These are phyloP conservation scores for Penicillium aurantiogriseum DNA, from an alignment of 2,329 filamentous ascomycete species.

Conservation along the genomic window DNA sequence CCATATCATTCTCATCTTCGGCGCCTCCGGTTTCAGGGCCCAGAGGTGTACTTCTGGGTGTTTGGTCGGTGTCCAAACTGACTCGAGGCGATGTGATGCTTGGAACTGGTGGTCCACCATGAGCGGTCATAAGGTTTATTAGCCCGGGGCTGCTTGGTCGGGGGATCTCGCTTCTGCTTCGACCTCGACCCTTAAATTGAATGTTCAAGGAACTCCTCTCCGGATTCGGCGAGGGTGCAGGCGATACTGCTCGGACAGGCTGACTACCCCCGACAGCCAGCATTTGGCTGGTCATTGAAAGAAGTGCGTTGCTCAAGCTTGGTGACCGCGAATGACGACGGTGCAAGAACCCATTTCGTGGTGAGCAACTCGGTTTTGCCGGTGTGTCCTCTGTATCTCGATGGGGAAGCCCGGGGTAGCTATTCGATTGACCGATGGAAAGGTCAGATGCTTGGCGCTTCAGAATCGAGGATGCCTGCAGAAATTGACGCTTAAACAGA, in stretches of 20 bases:
- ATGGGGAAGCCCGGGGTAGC: constrained; percentile 23
- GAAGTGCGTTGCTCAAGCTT: constrained; percentile 43
- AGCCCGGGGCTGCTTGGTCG: constrained; percentile 46
- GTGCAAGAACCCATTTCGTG: constrained; percentile 39
- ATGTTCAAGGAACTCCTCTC: constrained; percentile 46
- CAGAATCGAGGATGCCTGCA: constrained; percentile 45
- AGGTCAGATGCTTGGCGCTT: constrained; percentile 45
- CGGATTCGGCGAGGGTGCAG: constrained; percentile 41
- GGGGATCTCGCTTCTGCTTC: constrained; percentile 59
- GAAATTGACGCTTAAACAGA: constrained; percentile 45
- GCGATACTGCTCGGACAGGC: constrained; percentile 55
- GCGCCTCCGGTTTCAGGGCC: constrained; percentile 28
- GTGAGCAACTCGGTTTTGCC: constrained; percentile 35
- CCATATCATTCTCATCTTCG: constrained; percentile 58
- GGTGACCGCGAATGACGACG: constrained; percentile 34
- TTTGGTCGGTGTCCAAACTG: constrained; percentile 12
- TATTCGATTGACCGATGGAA: constrained; percentile 30
- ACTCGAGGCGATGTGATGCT: constrained; percentile 49
- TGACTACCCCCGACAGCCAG: constrained; percentile 51
- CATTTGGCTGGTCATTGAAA: constrained; percentile 48
- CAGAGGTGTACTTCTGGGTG: constrained; percentile 15
- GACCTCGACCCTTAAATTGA: constrained; percentile 47
- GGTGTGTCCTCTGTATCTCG: constrained; percentile 21
- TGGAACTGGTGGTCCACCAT: constrained; percentile 59
- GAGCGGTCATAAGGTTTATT: constrained; percentile 54